A percentile compares a stretch with the other conserved stretches of the same genome.
phyloP scores from a whole-genome alignment of 2,329 filamentous ascomycete genomes.

The Aspergillus pseudoviridinutans region DNA sequence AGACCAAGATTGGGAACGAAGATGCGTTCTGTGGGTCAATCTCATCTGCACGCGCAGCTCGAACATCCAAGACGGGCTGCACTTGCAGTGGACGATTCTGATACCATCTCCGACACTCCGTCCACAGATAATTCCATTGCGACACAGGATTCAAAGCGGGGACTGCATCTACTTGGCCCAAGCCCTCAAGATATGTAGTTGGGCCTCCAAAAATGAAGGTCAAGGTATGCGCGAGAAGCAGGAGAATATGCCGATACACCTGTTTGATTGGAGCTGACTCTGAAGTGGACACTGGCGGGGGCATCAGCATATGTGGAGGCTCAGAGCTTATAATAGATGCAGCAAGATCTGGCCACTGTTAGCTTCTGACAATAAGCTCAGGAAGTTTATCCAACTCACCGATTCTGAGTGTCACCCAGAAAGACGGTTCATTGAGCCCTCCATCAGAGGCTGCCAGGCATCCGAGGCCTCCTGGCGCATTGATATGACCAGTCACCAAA shows the following conservation, averaged over 20 bases:
- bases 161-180: constrained; percentile 3
- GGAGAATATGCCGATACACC: constrained; percentile 17
- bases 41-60: constrained; percentile 21
- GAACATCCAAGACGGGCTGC: constrained; percentile 21
- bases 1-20: constrained; percentile 23
- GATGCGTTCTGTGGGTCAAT: constrained; percentile 19
- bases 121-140: constrained; percentile 23
- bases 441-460: constrained; percentile 4
- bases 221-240: constrained; percentile 17
- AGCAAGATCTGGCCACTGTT: constrained; percentile 15
- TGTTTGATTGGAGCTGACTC: constrained; percentile 6
- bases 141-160: constrained; percentile 12
- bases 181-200: constrained; percentile 9
- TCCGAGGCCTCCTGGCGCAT: constrained; percentile 2
- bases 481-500: constrained; percentile 4
- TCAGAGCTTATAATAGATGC: constrained; percentile 13
- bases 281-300: constrained; percentile 5
- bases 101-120: constrained; percentile 24
- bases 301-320: constrained; percentile 16
- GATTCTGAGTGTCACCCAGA: constrained; percentile 19
- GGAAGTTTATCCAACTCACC: constrained; percentile 6
- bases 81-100: constrained; percentile 18
- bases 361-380: not conserved
- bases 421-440: constrained; percentile 15
- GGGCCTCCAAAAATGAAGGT: constrained; percentile 13